Base-by-base conservation (phyloP, 495 filamentous ascomycete genomes). In the Penicillium macrosclerotiorum region DNA sequence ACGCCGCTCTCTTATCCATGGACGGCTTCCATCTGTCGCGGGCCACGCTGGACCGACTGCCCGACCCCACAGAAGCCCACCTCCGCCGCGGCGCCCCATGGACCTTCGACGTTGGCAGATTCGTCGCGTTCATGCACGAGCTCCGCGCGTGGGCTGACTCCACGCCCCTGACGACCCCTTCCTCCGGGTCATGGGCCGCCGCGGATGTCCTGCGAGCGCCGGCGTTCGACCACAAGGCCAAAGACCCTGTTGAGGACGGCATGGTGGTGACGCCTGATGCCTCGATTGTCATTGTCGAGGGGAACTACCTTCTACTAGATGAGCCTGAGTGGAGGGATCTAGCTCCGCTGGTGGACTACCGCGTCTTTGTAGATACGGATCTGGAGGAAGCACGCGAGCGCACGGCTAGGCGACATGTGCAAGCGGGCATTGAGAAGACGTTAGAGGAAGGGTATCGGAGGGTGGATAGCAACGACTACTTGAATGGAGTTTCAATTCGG, bases 21-120 rank as follows among this genome's bases (percentile, higher is more conserved):
- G 69, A 73, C 36, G 69, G 69, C 12, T 73, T 72, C 37, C 71
- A 76, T 47, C 55, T 72, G 0, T 46, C 70, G 0, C 53, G 65
- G 11, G 49, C 56, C 18, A 47, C 52, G 19, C 54, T 74, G 14
- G 62, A 72, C 34, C 36, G 52, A 17, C 60, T 74, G 2, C 65
- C 67, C 1, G 65, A 72, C 37, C 49, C 52, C 3, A 43, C 54
- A 33, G 64, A 71, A 51, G 65, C 71, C 13, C 61, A 71, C 36
- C 29, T 55, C 7, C 63, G 69, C 4, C 70, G 71, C 27, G 70
- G 70, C 0, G 70, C 69, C 4, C 55, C 62, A 3, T 75, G 65
- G 64, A 75, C 69, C 2, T 74, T 75, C 29, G 65, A 75, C 34
- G 55, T 60, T 0, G 17, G 12, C 2, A 47, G 63, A 0, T 63